These are phyloP conservation scores for Paraphaeosphaeria minitans DNA, from an alignment of 2,329 filamentous ascomycete species.

Conservation along the genomic window DNA sequence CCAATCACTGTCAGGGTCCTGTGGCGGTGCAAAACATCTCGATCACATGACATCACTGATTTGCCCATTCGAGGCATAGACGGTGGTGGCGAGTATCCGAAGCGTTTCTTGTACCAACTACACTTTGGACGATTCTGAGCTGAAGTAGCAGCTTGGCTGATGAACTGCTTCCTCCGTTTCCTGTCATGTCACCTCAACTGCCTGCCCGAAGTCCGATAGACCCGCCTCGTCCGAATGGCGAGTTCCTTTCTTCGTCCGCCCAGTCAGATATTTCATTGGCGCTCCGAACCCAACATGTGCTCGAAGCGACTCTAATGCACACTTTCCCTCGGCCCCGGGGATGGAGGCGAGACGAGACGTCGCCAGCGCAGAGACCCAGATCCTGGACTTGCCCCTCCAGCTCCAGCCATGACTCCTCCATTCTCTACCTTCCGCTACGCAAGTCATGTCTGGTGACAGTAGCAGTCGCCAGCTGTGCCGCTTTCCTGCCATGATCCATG, in stretches of 20 bases:
- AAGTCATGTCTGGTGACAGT: neutral
- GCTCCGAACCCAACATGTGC: conserved; percentile 1
- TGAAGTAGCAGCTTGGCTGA: neutral
- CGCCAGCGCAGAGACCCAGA: conserved; percentile 9
- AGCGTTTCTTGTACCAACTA: conserved; percentile 27
- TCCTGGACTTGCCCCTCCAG: conserved; percentile 9
- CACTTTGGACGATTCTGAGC: conserved; percentile 15
- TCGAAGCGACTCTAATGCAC: neutral
- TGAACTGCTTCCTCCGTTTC: neutral
- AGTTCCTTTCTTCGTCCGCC: neutral
- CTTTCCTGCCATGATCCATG: conserved; percentile 5
- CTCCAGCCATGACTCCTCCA: conserved; percentile 6
- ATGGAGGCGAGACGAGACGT: conserved; percentile 3
- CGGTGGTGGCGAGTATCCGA: conserved; percentile 18
- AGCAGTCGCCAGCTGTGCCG: neutral
- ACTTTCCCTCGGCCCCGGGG: neutral
- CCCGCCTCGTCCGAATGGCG: conserved; percentile 5
- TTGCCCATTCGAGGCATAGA: conserved; percentile 16
- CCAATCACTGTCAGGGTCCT: conserved; percentile 17
- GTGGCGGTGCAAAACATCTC: conserved; percentile 40
- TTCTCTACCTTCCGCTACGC: neutral
- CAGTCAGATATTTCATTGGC: conserved; percentile 3
- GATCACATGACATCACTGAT: conserved; percentile 32
- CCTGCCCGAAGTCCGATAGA: conserved; percentile 5
- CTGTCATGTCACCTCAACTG: conserved; percentile 6